Base-by-base conservation (phyloP, 129 eudicot genomes). In the Artemisia tridentata region DNA sequence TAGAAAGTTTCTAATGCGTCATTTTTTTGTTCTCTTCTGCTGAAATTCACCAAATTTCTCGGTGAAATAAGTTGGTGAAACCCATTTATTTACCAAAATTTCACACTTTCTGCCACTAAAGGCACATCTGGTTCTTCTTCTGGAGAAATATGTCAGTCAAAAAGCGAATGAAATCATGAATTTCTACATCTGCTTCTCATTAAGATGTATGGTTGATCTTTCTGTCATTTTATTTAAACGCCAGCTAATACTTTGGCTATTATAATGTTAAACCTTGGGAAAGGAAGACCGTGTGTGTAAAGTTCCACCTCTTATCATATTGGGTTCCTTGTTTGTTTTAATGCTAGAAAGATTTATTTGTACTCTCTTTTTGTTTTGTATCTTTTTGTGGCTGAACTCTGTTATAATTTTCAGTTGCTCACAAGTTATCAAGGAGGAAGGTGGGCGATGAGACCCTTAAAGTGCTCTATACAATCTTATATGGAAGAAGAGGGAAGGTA, bases 401-500 rank as follows among this genome's bases (percentile, higher is more conserved):
- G 17, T 60, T 65, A 61, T 76, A 20, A 25, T 49, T 81, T 80
- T 29, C 96, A 93, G 98, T 89, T 76, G 90, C 90, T 53, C 82
- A 80, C 88, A 93, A 87, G 85, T 62, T 93, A 20, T 83, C 98
- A 56, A 93, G 79, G 84, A 89, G 75, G 85, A 93, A 89, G 86
- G 57, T 64, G 61, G 50, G 18, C 5, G 98, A 89, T 11, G 97
- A 93, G 34, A 85, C 88, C 18, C 86, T 84, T 54, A 93, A 89
- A 71, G 53, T 85, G 91, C 87, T 93, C 62, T 96, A 89, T 71
- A 80, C 83, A n/a, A 72, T 93, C 67, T 90, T 93, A 54, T 93
- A 75, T 56, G 96, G 85, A 73, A 85, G 91, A 73, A 87, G 98
- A 83, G 98, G 95, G 77, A 93, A 87, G 98, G 98, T 93, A 75